These are phyloP conservation scores for Daldinia sp. DNA, from an alignment of 2,329 filamentous ascomycete genomes.

Conservation along the genomic window DNA sequence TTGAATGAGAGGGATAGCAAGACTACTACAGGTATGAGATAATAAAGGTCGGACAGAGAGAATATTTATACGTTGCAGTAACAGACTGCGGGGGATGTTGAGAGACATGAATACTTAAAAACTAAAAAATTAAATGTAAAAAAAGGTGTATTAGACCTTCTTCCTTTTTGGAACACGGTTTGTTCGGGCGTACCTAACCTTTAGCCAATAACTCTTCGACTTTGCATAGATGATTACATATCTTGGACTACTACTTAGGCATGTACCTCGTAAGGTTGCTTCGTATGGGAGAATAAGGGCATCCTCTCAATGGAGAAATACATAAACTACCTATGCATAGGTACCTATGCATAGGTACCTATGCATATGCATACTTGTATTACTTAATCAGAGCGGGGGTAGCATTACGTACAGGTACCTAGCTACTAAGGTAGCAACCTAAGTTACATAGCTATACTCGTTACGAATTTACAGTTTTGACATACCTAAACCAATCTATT, in stretches of 20 bases:
- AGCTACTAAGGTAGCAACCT: too few species aligned
- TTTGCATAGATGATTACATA: conserved; percentile 1
- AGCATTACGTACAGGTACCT: neutral
- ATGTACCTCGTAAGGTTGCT: too few species aligned
- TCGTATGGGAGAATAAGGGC: too few species aligned
- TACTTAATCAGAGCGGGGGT: conserved; percentile 1
- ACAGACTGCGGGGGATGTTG: conserved; percentile 24
- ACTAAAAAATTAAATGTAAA: neutral
- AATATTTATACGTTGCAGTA: conserved; percentile 45
- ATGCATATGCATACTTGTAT: neutral
- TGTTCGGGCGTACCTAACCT: conserved; percentile 1
- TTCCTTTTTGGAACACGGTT: neutral
- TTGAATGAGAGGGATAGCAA: conserved; percentile 11
- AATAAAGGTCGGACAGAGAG: conserved; percentile 23
- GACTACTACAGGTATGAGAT: neutral
- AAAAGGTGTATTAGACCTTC: neutral
- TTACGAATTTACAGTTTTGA: too few species aligned
- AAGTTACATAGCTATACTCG: too few species aligned
- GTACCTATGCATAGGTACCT: too few species aligned
- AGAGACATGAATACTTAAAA: conserved; percentile 34
- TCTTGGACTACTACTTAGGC: neutral
- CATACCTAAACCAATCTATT: too few species aligned
- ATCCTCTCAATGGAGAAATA: too few species aligned
- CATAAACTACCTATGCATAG: too few species aligned
- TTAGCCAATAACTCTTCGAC: neutral